phyloP scores from a whole-genome alignment of 83 land plant genomes.

The Picea engelmannii region DNA sequence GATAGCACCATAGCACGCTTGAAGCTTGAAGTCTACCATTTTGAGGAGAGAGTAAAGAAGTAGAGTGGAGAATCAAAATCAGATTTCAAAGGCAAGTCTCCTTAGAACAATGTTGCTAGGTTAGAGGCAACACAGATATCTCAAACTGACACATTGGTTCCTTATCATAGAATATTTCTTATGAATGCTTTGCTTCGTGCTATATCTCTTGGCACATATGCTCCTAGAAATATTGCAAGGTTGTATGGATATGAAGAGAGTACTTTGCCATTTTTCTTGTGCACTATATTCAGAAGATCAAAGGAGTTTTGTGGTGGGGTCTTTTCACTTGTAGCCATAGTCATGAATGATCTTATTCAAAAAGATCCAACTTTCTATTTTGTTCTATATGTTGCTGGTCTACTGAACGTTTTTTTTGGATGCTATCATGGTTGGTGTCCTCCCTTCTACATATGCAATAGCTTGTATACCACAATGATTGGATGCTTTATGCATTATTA shows the following conservation, averaged over 20 bases:
- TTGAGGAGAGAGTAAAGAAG: slow-evolving; percentile 12
- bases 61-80: slow-evolving; percentile 21
- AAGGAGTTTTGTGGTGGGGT: no score
- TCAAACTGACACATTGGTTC: slow-evolving; percentile 33
- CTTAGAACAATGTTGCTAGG: slow-evolving; percentile 21
- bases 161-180: slow-evolving; percentile 37
- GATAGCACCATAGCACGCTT: slow-evolving; percentile 44
- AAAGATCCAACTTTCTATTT: slow-evolving; percentile 91
- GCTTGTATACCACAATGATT: slow-evolving; percentile 85
- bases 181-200: slow-evolving; percentile 84
- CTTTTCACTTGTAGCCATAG: slow-evolving; percentile 49
- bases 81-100: slow-evolving; percentile 40
- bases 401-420: slow-evolving; percentile 80
- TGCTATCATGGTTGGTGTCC: slow-evolving; percentile 76
- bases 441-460: slow-evolving; percentile 19
- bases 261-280: no score
- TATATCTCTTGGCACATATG: slow-evolving; percentile 20
- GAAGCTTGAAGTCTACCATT: slow-evolving; percentile 63
- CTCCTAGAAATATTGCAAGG: slow-evolving; percentile 69
- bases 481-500: slow-evolving; percentile 52
- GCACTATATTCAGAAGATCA: no score
- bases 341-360: slow-evolving; percentile 97
- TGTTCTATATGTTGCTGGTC: slow-evolving; percentile 74
- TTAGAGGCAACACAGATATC: slow-evolving; percentile 40
- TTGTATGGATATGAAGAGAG: slow-evolving; percentile 34